Evolutionary conservation across 2,329 filamentous ascomycete genomes (phyloP), one percentile per base, ranked within the genome.

Genomic region (Acrocalymma vagum): DNA sequence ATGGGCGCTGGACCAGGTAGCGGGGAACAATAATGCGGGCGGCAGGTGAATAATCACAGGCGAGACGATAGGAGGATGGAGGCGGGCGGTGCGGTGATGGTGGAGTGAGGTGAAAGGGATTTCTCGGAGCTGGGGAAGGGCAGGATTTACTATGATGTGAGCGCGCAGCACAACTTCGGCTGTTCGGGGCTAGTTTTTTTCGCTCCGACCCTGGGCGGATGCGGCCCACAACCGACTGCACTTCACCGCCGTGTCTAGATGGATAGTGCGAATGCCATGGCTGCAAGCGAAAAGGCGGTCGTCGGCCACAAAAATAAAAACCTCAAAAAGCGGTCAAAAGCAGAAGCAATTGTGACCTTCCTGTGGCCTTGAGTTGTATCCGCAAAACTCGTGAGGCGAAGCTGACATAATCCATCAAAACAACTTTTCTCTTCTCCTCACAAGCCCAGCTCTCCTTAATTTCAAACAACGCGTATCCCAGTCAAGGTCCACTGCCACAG

Each of bases 51-150:
- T 24, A 21, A 23, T 24, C 11, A 16, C 21, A 24, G 20, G 20
- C 18, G 10, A n/a, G 10, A 38, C 29, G 34, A 42, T 27, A 27
- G 38, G n/a, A 17, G 18, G 44, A 29, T 38, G 34, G 30, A 21
- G 24, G 17, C 14, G 13, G 15, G 26, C 16, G 44, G 37, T 21
- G 34, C 18, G 51, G 48, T 55, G 48, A 57, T 48, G 45, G 56
- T 56, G 53, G 51, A 55, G 55, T 56, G 56, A 56, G 44, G 18
- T 42, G 36, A 44, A 48, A 51, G 58, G 48, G 54, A 55, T 57
- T 58, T 60, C 49, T 53, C 60, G 60, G 60, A 47, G 50, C 37
- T 42, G 39, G 33, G 44, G 49, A 42, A 48, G 48, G 14, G 35
- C 28, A 42, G 41, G 48, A 42, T 40, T 42, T 40, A 31, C 50